Percentiles rank a stretch among this genome's conserved stretches.
These are phyloP conservation scores for Pseudohalonectria lignicola DNA, from an alignment of 2,329 filamentous ascomycete genomes.

Conservation along the genomic window DNA sequence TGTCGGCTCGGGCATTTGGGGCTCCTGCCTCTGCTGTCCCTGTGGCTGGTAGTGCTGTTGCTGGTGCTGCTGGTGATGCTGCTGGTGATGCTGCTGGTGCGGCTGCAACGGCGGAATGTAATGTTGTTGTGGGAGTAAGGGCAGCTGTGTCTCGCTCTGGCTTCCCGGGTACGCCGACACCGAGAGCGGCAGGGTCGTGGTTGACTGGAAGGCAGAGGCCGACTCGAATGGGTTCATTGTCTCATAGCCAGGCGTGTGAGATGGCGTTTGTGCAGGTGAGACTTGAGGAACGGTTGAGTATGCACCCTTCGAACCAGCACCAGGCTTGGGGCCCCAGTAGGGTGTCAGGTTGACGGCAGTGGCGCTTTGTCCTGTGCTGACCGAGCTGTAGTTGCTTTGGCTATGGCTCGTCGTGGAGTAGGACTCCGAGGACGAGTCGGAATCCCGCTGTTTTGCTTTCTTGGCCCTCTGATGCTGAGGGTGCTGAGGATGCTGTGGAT, in stretches of 20 bases:
- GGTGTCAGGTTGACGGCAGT: not conserved
- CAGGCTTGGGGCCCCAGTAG: too few relatives aligned
- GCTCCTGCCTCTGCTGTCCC: conserved; percentile 2
- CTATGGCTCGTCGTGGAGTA: not conserved
- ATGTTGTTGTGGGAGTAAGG: not conserved
- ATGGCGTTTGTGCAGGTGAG: too few relatives aligned
- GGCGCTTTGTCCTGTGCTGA: not conserved
- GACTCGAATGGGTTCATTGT: too few relatives aligned
- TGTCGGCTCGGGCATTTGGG: conserved; percentile 13
- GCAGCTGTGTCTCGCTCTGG: not conserved
- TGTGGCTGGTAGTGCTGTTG: conserved; percentile 9
- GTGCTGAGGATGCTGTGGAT: not conserved
- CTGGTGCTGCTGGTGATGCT: conserved; percentile 1
- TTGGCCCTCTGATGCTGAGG: not conserved
- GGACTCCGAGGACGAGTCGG: not conserved
- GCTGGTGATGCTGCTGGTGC: not conserved
- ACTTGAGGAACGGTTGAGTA: too few relatives aligned
- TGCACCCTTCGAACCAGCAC: too few relatives aligned
- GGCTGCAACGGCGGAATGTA: too few relatives aligned
- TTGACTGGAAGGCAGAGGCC: too few relatives aligned
- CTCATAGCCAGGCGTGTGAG: too few relatives aligned
- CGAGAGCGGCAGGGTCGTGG: conserved; percentile 8
- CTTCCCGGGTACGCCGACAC: conserved; percentile 4
- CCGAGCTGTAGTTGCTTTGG: not conserved
- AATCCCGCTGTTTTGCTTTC: not conserved